Evolutionary conservation across 2,329 filamentous ascomycete species (phyloP), one percentile per base, ranked within the genome.

Genomic region (Whalleya microplaca): DNA sequence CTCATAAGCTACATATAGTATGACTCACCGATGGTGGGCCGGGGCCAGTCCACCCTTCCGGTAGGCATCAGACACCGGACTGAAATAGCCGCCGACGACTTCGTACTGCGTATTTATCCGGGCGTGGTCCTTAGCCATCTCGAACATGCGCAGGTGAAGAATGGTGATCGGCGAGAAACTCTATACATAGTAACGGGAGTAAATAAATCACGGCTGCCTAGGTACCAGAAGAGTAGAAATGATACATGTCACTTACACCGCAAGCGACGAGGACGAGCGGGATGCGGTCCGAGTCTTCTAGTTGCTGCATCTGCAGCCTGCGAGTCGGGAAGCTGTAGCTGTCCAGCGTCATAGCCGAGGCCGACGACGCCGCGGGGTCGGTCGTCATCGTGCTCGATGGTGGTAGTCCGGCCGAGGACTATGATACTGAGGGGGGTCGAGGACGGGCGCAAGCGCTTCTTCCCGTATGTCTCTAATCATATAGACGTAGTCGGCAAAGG

Each of bases 121-220:
- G 64, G 87, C 87, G 74, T 89, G 92, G 74, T 95, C 90, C 64
- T 86, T 84, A 1, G 90, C 90, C 86, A 96, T 92, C 69, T 92
- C 89, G 69, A 95, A 94, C 89, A 96, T 94, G 71, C 90, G 87
- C 61, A 95, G 77, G 71, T 94, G 90, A 23, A 92, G 80, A 68
- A 89, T 89, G 5, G 88, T 90, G 48, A 89, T 85, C 18, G 89
- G 90, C 0, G 87, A 90, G 76, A 92, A 93, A 67, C 82, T 85
- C 32, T 37, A 14, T 37, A 3, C n/a, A n/a, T n/a, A 37, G 3
- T 3, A 16, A 12, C 32, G 32, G 27, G 32, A 37, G 5, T 14
- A 12, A 14, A 12, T 37, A 12, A 37, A 3, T 12, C 3, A 14
- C 14, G 4, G 32, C 9, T 37, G 3, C 32, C 3, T 37, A 16